These are phyloP conservation scores for Penicillium sp. DNA, from an alignment of 2,329 filamentous ascomycete species.

Conservation along the genomic window DNA sequence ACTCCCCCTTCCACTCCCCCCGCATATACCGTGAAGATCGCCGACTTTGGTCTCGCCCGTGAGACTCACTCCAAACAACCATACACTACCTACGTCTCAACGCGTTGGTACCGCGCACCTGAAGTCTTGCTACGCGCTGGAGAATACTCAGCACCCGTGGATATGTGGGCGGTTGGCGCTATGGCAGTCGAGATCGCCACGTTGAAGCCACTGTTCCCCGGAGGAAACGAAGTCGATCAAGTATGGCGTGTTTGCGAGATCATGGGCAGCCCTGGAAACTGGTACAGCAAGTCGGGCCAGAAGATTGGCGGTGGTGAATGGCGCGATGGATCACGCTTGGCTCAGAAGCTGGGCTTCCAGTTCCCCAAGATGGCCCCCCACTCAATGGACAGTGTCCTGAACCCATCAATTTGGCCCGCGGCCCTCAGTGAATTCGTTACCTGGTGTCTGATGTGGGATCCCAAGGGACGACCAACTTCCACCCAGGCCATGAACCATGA, in stretches of 20 bases:
- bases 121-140: constrained; percentile 92
- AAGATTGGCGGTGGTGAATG: constrained; percentile 95
- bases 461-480: constrained; percentile 86
- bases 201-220: constrained; percentile 93
- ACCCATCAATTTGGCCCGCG: constrained; percentile 86
- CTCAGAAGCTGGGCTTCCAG: constrained; percentile 95
- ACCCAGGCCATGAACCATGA: constrained; percentile 93
- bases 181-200: constrained; percentile 99
- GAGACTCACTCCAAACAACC: constrained; percentile 96
- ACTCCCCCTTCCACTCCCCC: constrained; percentile 95
- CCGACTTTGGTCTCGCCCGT: constrained; percentile 95
- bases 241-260: constrained; percentile 99
- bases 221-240: constrained; percentile 97
- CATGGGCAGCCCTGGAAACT: constrained; percentile 97
- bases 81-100: constrained; percentile 98
- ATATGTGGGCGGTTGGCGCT: constrained; percentile 97
- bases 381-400: constrained; percentile 91
- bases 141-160: constrained; percentile 95
- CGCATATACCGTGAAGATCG: constrained; percentile 95
- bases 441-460: constrained; percentile 99
- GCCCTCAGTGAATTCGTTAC: constrained; percentile 92
- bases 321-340: constrained; percentile 90
- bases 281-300: constrained; percentile 89
- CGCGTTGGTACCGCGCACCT: constrained; percentile 91
- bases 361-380: constrained; percentile 99